Base-by-base conservation (phyloP, 148 eudicot species). In the Vaccinium myrtillus region DNA sequence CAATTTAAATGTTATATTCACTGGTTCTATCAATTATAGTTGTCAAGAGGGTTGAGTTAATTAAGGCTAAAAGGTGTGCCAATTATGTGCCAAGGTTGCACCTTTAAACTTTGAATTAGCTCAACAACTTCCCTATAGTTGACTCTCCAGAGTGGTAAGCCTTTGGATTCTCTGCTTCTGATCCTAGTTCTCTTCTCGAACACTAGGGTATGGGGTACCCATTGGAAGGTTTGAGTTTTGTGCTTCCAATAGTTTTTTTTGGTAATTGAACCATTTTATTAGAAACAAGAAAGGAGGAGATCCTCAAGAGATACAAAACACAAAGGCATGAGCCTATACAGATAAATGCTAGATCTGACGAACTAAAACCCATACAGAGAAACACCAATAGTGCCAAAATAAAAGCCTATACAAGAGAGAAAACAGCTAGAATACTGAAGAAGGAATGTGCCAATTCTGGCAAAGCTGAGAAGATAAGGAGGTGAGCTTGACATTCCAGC, bases 81-180 rank as follows among this genome's bases (percentile, higher is more conserved):
- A 1, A 48, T 48, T 50, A 49, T 21, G 79, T 50, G 51, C 27
- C 78, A 43, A 46, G 77, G 51, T 27, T 7, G 53, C 78, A 43
- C 78, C 53, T 39, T 75, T 75, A 43, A 43, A 19, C 25, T 74
- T 74, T 43, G 48, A 74, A 77, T 4, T 58, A 80, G 73, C 82
- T 80, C 53, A 59, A 12, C 9, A 59, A 12, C 9, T 80, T 58
- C 32, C 10, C 16, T 59, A 32, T 67, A 59, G 54, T 61, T 43
- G 5, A 12, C 83, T 80, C 74, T 80, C 13, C 74, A 80, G 32
- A 80, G 46, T 58, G 81, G 30, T 49, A 76, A 49, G 50, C 71
- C 8, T 58, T 80, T 5, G 48, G 48, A 18, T 80, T 49, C 73
- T 80, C 19, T 19, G 21, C 46, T 61, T 80, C 51, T 12, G 67